Base-by-base conservation (phyloP, 495 filamentous ascomycete species). In the Aspergillus cavernicola region DNA sequence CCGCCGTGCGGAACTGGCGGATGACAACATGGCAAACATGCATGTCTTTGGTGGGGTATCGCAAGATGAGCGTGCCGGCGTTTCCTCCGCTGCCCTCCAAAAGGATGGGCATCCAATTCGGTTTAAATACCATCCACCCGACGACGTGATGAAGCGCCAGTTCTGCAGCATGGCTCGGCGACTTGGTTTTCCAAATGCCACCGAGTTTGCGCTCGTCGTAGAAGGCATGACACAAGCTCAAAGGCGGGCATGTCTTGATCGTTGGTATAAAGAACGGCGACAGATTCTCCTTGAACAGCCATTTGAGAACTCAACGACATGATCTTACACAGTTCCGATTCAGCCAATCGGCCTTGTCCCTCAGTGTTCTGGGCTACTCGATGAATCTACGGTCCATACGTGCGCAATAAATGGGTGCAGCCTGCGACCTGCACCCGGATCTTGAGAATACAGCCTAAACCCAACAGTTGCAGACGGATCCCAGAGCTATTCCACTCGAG, bases 151-250 rank as follows among this genome's bases (percentile, higher is more conserved):
- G 75, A 81, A 75, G 52, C 76, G 93, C 32, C 93, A 97, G 63
- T 95, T 98, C 58, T 95, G 90, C 66, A 85, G 82, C 16, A 96
- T 97, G 89, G 89, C 90, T 7, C 78, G 76, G 61, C 78, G 77
- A 37, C 87, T 90, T 69, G 89, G 89, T 33, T 96, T 90, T 65
- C 66, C 74, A 6, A 83, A 82, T 70, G 84, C 83, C 6, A 87
- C 82, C 6, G 88, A 95, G 58, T 98, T 98, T 80, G 95, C 92
- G 39, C 77, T 96, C 38, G 86, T 90, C 8, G 93, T 98, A 11
- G 93, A 98, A 69, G 82, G 87, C 22, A 93, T 90, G 91, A 96
- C 89, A 52, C 90, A 92, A 72, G 88, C 85, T 60, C 80, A 95
- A 70, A 66, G 93, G 63, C 76, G 87, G 60, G 81, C 84, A 45